A percentile compares a stretch with the other conserved stretches of the same genome.
Conservation (phyloP, 495 filamentous ascomycete genomes). For the Eremomyces bilateralis region DNA sequence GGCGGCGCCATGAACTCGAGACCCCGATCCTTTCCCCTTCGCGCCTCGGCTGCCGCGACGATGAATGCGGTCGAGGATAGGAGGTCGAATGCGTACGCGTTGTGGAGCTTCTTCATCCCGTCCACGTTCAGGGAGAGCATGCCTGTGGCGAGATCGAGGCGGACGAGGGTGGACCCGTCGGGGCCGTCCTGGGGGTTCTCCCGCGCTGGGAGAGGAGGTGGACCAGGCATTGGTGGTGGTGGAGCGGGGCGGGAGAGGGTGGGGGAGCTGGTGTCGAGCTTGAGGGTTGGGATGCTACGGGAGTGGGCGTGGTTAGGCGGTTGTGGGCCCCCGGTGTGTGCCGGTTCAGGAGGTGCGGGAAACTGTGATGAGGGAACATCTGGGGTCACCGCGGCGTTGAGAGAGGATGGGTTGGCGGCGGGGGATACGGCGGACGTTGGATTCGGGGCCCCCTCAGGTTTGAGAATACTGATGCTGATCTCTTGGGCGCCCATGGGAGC, state of each 20-base stretch:
- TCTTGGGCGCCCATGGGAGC: background rate
- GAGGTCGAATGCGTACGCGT: slow-evolving; percentile 57
- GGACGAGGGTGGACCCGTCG: slow-evolving; percentile 24
- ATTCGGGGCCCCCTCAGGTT: no score
- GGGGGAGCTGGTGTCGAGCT: slow-evolving; percentile 9
- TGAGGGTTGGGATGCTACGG: no score
- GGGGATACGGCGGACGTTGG: no score
- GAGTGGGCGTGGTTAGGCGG: no score
- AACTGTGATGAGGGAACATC: no score
- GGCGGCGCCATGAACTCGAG: slow-evolving; percentile 11
- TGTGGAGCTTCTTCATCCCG: slow-evolving; percentile 25
- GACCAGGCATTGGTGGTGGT: background rate
- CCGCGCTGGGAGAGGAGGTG: background rate
- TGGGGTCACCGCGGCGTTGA: no score
- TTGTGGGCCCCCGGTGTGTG: no score
- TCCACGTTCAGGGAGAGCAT: slow-evolving; percentile 26
- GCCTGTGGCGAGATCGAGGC: slow-evolving; percentile 27
- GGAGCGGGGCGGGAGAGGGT: slow-evolving; percentile 6
- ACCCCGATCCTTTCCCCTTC: background rate
- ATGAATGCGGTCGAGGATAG: slow-evolving; percentile 43
- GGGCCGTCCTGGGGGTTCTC: slow-evolving; percentile 19
- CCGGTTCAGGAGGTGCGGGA: no score
- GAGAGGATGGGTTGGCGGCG: no score
- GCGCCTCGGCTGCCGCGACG: slow-evolving; percentile 29
- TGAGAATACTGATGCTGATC: slow-evolving; percentile 10